Conservation (phyloP, 1,139 yeast genomes). For the Sugiyamaella novakii region DNA sequence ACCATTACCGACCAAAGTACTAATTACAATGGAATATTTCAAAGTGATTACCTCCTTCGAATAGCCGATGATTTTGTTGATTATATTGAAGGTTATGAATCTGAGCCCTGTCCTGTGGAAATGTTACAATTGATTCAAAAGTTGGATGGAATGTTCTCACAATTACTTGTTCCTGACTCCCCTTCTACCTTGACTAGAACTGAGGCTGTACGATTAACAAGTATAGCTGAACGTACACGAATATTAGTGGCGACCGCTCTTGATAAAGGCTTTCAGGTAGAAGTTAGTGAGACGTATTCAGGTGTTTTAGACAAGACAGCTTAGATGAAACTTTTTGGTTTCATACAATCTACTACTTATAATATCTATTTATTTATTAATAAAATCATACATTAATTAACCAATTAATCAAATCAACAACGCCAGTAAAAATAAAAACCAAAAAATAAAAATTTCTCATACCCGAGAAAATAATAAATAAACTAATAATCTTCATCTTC, state of each 20-base stretch:
- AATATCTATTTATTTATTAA: constrained; percentile 4
- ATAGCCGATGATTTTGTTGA: constrained; percentile 70
- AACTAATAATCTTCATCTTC: not conserved
- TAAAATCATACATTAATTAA: constrained; percentile 4
- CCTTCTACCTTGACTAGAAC: constrained; percentile 28
- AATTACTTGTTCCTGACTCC: constrained; percentile 24
- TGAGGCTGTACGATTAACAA: constrained; percentile 35
- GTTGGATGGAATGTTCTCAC: constrained; percentile 33
- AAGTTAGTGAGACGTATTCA: constrained; percentile 29
- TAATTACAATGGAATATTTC: constrained; percentile 41
- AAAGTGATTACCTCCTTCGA: constrained; percentile 59
- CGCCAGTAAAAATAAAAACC: constrained; percentile 3
- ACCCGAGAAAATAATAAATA: constrained; percentile 3
- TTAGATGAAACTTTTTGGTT: not conserved
- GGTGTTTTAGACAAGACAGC: constrained; percentile 12
- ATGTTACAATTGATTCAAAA: constrained; percentile 28
- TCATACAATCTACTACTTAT: not conserved
- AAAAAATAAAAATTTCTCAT: not conserved
- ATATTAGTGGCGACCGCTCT: constrained; percentile 24
- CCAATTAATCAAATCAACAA: not conserved
- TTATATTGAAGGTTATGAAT: constrained; percentile 38
- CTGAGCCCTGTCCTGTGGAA: constrained; percentile 22
- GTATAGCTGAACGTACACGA: constrained; percentile 38
- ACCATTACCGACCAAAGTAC: constrained; percentile 27
- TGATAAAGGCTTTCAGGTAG: constrained; percentile 25